phyloP scores from a whole-genome alignment of 129 eudicot genomes.

The Centrapalus pauciflorus region DNA sequence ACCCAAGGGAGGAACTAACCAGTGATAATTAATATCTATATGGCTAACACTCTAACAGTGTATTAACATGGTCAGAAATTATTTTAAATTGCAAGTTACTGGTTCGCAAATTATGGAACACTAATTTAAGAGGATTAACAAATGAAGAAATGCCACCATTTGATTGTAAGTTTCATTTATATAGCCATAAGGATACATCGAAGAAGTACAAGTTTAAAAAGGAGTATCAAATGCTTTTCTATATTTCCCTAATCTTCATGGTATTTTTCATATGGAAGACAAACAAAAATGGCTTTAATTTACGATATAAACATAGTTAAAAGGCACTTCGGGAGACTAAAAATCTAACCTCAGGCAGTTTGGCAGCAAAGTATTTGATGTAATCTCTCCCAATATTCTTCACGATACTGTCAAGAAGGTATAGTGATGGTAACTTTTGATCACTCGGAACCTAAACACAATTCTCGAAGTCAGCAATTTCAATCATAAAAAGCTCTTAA shows the following conservation, averaged over 20 bases:
- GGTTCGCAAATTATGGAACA: neutral
- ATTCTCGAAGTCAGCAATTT: conserved; percentile 33
- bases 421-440: conserved; percentile 91
- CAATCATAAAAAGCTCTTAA: conserved; percentile 12
- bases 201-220: conserved; percentile 10
- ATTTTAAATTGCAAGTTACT: conserved; percentile 1
- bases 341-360: conserved; percentile 88
- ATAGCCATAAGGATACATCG: conserved; percentile 11
- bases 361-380: conserved; percentile 72
- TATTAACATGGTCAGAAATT: neutral
- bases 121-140: conserved; percentile 5
- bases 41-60: conserved; percentile 7
- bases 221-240: conserved; percentile 4
- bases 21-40: conserved; percentile 24
- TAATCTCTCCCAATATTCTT: conserved; percentile 94
- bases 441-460: conserved; percentile 84
- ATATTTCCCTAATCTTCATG: conserved; percentile 4
- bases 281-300: neutral
- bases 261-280: neutral
- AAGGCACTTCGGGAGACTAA: conserved; percentile 22
- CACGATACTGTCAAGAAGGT: conserved; percentile 93
- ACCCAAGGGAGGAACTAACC: conserved; percentile 26
- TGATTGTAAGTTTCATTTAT: conserved; percentile 16
- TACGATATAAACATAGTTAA: conserved; percentile 8
- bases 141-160: conserved; percentile 13